Evolutionary conservation across 139 green algal genomes (phyloP), one percentile per base, ranked within the genome.

Genomic region (Chlorella sp.): DNA sequence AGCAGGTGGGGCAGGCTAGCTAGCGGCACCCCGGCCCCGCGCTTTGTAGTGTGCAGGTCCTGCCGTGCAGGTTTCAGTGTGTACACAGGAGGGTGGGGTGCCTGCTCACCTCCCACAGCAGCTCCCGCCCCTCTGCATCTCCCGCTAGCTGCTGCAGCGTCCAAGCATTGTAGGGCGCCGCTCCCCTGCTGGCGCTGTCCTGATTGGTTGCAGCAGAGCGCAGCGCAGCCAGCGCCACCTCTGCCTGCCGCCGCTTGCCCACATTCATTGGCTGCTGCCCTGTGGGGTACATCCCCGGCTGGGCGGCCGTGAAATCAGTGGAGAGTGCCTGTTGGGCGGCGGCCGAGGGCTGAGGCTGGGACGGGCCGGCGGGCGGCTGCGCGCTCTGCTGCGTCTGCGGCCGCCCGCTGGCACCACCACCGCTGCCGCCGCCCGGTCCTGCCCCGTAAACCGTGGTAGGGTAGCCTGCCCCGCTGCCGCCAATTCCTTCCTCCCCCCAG

Each of bases 51-150:
- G n/a, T n/a, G n/a, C n/a, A n/a, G n/a, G n/a, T n/a, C n/a, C n/a
- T n/a, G n/a, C n/a, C n/a, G n/a, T n/a, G n/a, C n/a, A n/a, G n/a
- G n/a, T n/a, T n/a, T n/a, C n/a, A n/a, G n/a, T n/a, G n/a, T n/a
- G n/a, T n/a, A n/a, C n/a, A n/a, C n/a, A n/a, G n/a, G n/a, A n/a
- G n/a, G n/a, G n/a, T n/a, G n/a, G n/a, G n/a, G n/a, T n/a, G n/a
- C 22, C 5, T 61, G 14, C 84, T 78, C 84, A 81, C 84, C 84
- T 88, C 84, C 84, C 84, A 88, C 39, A 88, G 42, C 0, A 88
- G 34, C 0, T 66, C 68, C 30, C 84, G 71, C 24, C 84, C 84
- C 39, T 88, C 84, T 5, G 60, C 66, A 68, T 80, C 84, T 19
- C 39, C 84, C 39, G 84, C 84, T 37, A 88, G 68, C 68, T 88